Evolutionary conservation across 2,329 filamentous ascomycete genomes (phyloP).

Genomic region (Aureobasidium sp.): DNA sequence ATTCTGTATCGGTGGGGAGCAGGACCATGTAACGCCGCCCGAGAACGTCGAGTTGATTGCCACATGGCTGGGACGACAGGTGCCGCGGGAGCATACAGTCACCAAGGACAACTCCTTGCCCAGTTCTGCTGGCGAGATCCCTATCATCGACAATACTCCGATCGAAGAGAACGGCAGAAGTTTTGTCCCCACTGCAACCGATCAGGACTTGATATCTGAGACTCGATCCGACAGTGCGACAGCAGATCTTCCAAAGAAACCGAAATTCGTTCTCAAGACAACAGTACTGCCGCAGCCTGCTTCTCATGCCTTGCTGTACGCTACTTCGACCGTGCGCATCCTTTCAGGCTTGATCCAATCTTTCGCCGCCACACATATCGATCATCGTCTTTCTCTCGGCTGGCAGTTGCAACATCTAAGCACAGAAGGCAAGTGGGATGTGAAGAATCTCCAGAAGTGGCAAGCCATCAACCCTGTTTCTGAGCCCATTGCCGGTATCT

Average conservation of each 20-base stretch:
- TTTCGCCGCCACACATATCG: constrained; percentile 70
- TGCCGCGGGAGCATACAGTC: neutral
- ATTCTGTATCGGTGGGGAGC: constrained; percentile 69
- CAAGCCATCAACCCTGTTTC: constrained; percentile 71
- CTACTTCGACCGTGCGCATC: constrained; percentile 65
- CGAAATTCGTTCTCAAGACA: constrained; percentile 52
- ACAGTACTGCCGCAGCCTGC: constrained; percentile 68
- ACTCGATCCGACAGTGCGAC: constrained; percentile 21
- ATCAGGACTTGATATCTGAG: neutral
- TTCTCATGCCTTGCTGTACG: constrained; percentile 78
- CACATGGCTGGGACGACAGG: constrained; percentile 25
- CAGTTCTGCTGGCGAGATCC: constrained; percentile 30
- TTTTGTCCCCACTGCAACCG: neutral
- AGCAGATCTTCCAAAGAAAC: constrained; percentile 35
- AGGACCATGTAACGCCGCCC: constrained; percentile 69
- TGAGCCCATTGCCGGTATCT: constrained; percentile 63
- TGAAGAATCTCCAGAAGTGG: constrained; percentile 95
- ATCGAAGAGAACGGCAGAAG: neutral
- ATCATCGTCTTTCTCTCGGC: constrained; percentile 68
- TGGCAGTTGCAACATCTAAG: constrained; percentile 90
- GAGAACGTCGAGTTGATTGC: constrained; percentile 64
- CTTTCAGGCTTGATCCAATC: constrained; percentile 75
- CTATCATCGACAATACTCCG: constrained; percentile 3
- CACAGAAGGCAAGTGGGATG: constrained; percentile 92
- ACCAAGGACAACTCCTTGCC: constrained; percentile 19